A percentile compares a stretch with the other conserved stretches of the same genome.
phyloP scores from a whole-genome alignment of 2,329 filamentous ascomycete genomes.

The Sclerotinia trifoliorum region DNA sequence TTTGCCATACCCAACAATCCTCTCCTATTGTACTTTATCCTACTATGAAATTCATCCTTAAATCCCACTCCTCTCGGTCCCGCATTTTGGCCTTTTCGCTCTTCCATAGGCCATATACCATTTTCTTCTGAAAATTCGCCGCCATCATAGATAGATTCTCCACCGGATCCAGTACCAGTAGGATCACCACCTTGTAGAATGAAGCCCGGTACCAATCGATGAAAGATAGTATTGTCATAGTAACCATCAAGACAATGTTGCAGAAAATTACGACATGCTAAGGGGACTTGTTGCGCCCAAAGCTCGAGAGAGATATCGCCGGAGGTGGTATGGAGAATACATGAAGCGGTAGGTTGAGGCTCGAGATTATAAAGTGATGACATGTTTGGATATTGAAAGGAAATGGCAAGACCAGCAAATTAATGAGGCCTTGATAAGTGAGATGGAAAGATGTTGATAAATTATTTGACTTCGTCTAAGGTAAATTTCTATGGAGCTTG shows the following conservation, averaged over 20 bases:
- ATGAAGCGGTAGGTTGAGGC: conserved; percentile 89
- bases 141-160: conserved; percentile 88
- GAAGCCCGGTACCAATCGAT: conserved; percentile 87
- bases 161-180: conserved; percentile 86
- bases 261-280: conserved; percentile 92
- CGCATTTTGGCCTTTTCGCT: conserved; percentile 60
- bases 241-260: conserved; percentile 94
- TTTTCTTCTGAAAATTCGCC: conserved; percentile 57
- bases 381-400: conserved; percentile 53
- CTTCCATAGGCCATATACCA: conserved; percentile 56
- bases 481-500: background rate
- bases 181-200: conserved; percentile 94
- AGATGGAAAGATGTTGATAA: conserved; percentile 1
- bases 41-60: conserved; percentile 85
- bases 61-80: conserved; percentile 60
- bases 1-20: conserved; percentile 97
- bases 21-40: conserved; percentile 88
- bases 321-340: conserved; percentile 82
- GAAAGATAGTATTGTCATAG: conserved; percentile 91
- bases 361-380: conserved; percentile 91
- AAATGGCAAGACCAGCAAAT: conserved; percentile 27
- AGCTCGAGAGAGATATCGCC: conserved; percentile 90
- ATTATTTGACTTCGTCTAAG: background rate
- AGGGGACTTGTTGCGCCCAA: conserved; percentile 89
- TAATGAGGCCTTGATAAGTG: conserved; percentile 30